Conservation (phyloP, 106 monocot species). For the Hemerocallis citrina region DNA sequence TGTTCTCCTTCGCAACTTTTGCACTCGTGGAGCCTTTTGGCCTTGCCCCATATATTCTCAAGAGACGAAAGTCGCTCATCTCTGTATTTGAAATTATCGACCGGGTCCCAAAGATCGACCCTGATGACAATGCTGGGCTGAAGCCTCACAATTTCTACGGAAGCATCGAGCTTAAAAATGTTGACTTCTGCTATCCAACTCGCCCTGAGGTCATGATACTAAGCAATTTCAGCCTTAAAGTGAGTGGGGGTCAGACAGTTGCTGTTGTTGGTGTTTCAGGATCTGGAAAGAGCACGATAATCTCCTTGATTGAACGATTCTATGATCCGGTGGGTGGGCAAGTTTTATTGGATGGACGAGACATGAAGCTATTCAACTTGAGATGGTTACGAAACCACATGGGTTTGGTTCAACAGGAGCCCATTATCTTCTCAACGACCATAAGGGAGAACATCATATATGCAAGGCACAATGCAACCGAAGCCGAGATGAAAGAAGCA, state of each 20-base stretch:
- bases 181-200: slow-evolving; percentile 85
- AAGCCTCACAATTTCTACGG: slow-evolving; percentile 93
- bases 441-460: slow-evolving; percentile 97
- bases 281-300: slow-evolving; percentile 99
- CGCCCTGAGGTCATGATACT: slow-evolving; percentile 72
- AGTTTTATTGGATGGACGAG: slow-evolving; percentile 79
- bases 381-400: slow-evolving; percentile 93
- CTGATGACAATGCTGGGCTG: slow-evolving; percentile 81
- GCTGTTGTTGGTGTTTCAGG: slow-evolving; percentile 97
- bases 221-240: slow-evolving; percentile 91
- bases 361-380: slow-evolving; percentile 77
- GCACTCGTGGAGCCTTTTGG: slow-evolving; percentile 98
- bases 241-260: slow-evolving; percentile 83
- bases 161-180: slow-evolving; percentile 77
- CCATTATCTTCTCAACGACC: slow-evolving; percentile 94
- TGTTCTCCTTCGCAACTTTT: slow-evolving; percentile 95
- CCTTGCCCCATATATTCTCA: slow-evolving; percentile 91
- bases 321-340: slow-evolving; percentile 91
- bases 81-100: slow-evolving; percentile 98
- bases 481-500: slow-evolving; percentile 94
- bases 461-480: slow-evolving; percentile 93
- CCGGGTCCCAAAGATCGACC: slow-evolving; percentile 79
- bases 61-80: slow-evolving; percentile 64
- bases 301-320: slow-evolving; percentile 88
- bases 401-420: slow-evolving; percentile 96